Percentiles rank a stretch among this genome's conserved stretches.
Conservation (phyloP, 495 filamentous ascomycete genomes). For the Xylaria longipes region DNA sequence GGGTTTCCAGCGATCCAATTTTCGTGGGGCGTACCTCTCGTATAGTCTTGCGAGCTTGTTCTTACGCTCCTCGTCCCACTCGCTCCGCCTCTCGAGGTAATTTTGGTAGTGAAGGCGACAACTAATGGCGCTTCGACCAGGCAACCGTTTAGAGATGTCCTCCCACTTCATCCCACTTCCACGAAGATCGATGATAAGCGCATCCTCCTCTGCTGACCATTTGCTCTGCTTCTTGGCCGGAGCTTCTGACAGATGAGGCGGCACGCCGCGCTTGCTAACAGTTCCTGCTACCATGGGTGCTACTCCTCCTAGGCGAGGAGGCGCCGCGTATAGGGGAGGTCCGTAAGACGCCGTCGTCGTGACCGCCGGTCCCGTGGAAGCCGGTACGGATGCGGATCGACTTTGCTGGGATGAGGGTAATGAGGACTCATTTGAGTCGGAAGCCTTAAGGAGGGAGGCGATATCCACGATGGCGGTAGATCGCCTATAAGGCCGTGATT, state of each 20-base stretch:
- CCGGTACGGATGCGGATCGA: slow-evolving; percentile 57
- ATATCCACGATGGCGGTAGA: slow-evolving; percentile 85
- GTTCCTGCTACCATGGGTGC: slow-evolving; percentile 27
- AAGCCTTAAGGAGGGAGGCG: slow-evolving; percentile 77
- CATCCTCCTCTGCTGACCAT: slow-evolving; percentile 92
- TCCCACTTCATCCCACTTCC: slow-evolving; percentile 97
- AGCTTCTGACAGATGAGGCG: slow-evolving; percentile 67
- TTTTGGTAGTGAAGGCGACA: slow-evolving; percentile 98
- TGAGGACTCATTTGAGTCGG: slow-evolving; percentile 81
- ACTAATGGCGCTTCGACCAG: slow-evolving; percentile 89
- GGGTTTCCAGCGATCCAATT: neutral
- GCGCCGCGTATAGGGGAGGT: slow-evolving; percentile 31
- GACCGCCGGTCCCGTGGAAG: slow-evolving; percentile 44
- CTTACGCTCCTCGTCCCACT: slow-evolving; percentile 98
- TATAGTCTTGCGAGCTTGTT: slow-evolving; percentile 94
- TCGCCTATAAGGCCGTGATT: slow-evolving; percentile 41
- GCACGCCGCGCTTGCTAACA: slow-evolving; percentile 53
- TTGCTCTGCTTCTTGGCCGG: slow-evolving; percentile 95
- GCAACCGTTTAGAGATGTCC: slow-evolving; percentile 88
- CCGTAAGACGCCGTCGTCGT: slow-evolving; percentile 29
- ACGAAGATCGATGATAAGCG: slow-evolving; percentile 85
- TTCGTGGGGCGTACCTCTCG: slow-evolving; percentile 73
- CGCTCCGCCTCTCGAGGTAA: slow-evolving; percentile 85
- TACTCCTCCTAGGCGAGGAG: slow-evolving; percentile 30
- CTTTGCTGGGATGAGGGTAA: slow-evolving; percentile 60